phyloP scores from a whole-genome alignment of 371 early-diverging fungal genomes.

The Batrachochytrium dendrobatidis region DNA sequence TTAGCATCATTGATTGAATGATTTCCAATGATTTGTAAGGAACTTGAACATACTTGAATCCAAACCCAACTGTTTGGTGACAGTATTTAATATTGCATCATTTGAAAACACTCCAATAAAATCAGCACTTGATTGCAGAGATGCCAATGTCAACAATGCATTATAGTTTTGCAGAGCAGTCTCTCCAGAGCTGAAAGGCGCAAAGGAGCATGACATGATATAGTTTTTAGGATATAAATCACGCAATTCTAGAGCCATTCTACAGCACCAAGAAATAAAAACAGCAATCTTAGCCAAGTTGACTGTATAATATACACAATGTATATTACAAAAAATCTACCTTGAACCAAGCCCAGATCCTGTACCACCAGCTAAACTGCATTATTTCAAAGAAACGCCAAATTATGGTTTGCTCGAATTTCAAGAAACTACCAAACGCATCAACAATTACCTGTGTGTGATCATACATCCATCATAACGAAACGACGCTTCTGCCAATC shows the following conservation, averaged over 20 bases:
- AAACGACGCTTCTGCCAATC: slow-evolving; percentile 11
- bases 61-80: slow-evolving; percentile 13
- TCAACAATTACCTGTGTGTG: slow-evolving; percentile 12
- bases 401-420: too few relatives aligned
- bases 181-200: slow-evolving; percentile 34
- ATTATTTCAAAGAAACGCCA: not conserved
- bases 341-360: slow-evolving; percentile 36
- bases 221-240: slow-evolving; percentile 18
- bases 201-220: slow-evolving; percentile 25
- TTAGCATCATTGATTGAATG: not conserved
- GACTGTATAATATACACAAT: not conserved
- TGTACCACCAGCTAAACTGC: slow-evolving; percentile 36
- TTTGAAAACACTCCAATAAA: slow-evolving; percentile 21
- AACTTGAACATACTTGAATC: not conserved
- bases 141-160: slow-evolving; percentile 27
- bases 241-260: slow-evolving; percentile 28
- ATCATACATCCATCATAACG: slow-evolving; percentile 10
- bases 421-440: too few relatives aligned
- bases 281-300: not conserved
- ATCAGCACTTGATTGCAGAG: slow-evolving; percentile 22
- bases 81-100: slow-evolving; percentile 15
- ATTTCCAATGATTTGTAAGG: not conserved
- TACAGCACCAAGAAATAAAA: not conserved
- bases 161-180: slow-evolving; percentile 39
- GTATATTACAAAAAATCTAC: slow-evolving; percentile 6